Base-by-base conservation (phyloP, 441 rosid species). In the Populus hybrid region DNA sequence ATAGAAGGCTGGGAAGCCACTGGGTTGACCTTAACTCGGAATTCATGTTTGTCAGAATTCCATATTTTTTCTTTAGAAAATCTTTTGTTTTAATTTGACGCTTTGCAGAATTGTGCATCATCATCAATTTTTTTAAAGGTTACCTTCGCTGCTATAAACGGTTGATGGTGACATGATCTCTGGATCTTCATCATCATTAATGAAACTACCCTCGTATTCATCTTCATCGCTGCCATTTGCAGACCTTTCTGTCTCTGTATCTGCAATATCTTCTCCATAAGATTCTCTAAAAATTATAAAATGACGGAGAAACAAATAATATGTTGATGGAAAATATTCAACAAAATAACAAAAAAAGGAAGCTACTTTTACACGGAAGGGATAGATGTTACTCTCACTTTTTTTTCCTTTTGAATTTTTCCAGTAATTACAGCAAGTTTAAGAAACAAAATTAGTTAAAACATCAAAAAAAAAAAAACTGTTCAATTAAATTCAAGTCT, bases 201-300 rank as follows among this genome's bases (percentile, higher is more conserved):
- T 95, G 80, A 95, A 94, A 79, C 98, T 94, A 82, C 83, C 94
- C 2, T 83, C 92, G 75, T 87, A 90, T 11, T 87, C 86, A 68
- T 88, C 94, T 69, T 90, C 94, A 73, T 80, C 88, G 1, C 81
- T 79, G 40, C 23, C 67, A 40, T 71, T 74, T 45, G 71, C 68
- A 28, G 89, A 89, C 83, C 80, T 83, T 77, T 93, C 94, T n/a
- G 88, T 68, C 73, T 91, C 96, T 53, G 94, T 81, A 66, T 83
- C 88, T 4, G 74, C 88, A 84, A 95, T 89, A 77, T 94, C 97
- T 85, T 89, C 97, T 65, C 98, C 97, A 68, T 68, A 89, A 1
- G 97, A 89, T 83, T 93, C 97, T 79, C 99, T 95, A 40, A 59
- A 1, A 6, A 67, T 68, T 59, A 40, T 73, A 31, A 80, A 28